Evolutionary conservation across 768 basidiomycete species (phyloP).

Genomic region (Tricholoma flavovirens): DNA sequence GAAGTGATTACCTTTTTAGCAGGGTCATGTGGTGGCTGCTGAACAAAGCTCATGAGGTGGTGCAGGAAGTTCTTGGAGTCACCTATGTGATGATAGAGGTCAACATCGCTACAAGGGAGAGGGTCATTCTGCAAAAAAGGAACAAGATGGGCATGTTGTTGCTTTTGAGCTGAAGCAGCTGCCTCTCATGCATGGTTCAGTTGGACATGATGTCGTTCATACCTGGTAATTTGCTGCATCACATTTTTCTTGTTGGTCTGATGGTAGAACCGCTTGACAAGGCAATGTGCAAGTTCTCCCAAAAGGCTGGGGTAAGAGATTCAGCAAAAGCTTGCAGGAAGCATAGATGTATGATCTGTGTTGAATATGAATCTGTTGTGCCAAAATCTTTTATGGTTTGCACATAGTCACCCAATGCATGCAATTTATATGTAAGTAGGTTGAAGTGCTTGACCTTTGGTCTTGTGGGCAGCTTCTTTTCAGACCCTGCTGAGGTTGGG

Average conservation of each 20-base stretch:
- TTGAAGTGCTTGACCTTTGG: constrained; percentile 16
- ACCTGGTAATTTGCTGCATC: constrained; percentile 6
- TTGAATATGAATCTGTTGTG: constrained; percentile 21
- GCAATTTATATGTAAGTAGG: constrained; percentile 24
- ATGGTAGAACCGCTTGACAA: too few species aligned
- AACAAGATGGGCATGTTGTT: not conserved
- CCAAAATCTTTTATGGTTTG: constrained; percentile 14
- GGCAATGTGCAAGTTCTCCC: constrained; percentile 15
- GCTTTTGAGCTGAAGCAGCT: not conserved
- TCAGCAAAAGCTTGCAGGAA: too few species aligned
- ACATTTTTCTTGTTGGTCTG: too few species aligned
- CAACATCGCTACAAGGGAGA: not conserved
- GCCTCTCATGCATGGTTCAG: not conserved
- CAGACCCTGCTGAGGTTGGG: not conserved
- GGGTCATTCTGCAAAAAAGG: not conserved
- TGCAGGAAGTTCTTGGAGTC: too few species aligned
- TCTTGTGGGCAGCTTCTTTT: not conserved
- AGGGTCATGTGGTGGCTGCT: too few species aligned
- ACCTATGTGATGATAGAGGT: too few species aligned
- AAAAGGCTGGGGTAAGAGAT: not conserved
- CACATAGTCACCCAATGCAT: constrained; percentile 24
- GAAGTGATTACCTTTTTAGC: not conserved
- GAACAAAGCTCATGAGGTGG: too few species aligned
- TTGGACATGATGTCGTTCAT: constrained; percentile 8
- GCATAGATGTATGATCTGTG: constrained; percentile 6